Conservation (phyloP, 805 yeast genomes). For the Candida maltosa region DNA sequence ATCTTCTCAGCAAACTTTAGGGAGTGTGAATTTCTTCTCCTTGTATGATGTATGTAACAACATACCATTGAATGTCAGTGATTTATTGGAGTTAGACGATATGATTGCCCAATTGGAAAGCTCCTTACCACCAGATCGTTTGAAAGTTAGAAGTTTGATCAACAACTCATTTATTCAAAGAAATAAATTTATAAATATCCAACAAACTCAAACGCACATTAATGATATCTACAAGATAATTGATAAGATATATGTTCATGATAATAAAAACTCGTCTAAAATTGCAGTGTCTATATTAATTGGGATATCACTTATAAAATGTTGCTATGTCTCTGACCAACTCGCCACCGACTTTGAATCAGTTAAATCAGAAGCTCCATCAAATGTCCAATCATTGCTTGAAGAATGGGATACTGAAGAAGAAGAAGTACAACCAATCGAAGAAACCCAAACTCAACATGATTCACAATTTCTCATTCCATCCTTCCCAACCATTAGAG, state of each 20-base stretch:
- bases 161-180: slow-evolving; percentile 6
- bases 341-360: slow-evolving; percentile 3
- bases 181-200: not conserved
- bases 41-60: slow-evolving; percentile 17
- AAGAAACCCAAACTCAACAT: not conserved
- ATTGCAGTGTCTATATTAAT: slow-evolving; percentile 1
- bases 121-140: slow-evolving; percentile 1
- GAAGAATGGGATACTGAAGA: slow-evolving; percentile 8
- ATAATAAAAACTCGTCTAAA: not conserved
- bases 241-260: not conserved
- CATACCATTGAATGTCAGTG: slow-evolving; percentile 20
- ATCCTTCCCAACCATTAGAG: not conserved
- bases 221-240: slow-evolving; percentile 3
- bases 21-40: slow-evolving; percentile 10
- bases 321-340: not conserved
- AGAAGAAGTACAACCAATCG: not conserved
- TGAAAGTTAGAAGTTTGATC: slow-evolving; percentile 4
- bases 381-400: slow-evolving; percentile 5
- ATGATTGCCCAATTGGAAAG: slow-evolving; percentile 33
- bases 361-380: slow-evolving; percentile 6
- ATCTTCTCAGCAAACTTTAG: not conserved
- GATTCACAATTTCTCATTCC: slow-evolving; percentile 4
- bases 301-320: slow-evolving; percentile 7
- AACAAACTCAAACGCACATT: slow-evolving; percentile 4
- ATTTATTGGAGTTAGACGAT: slow-evolving; percentile 33